A percentile compares a stretch with the other conserved stretches of the same genome.
These are phyloP conservation scores for Hericium rajendrae DNA, from an alignment of 768 basidiomycete genomes.

Conservation along the genomic window DNA sequence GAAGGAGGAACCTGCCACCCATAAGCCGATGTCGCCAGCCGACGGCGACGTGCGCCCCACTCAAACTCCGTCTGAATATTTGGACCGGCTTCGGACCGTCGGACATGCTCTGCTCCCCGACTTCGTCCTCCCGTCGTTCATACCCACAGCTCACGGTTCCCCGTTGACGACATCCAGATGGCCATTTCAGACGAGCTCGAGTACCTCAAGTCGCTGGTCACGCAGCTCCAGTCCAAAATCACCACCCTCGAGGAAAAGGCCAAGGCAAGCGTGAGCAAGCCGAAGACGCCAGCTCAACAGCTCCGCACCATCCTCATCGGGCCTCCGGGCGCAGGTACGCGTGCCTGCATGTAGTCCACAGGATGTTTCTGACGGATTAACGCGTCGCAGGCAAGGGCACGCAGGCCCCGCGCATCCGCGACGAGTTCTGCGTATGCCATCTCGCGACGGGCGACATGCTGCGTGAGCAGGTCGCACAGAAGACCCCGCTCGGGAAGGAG, in stretches of 20 bases:
- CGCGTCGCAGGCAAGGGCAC: conserved; percentile 82
- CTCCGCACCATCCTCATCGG: conserved; percentile 89
- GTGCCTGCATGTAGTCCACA: background rate
- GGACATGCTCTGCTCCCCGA: background rate
- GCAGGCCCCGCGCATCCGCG: conserved; percentile 88
- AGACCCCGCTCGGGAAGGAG: conserved; percentile 80
- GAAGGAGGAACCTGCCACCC: no score
- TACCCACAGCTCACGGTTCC: background rate
- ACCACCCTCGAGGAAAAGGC: conserved; percentile 64
- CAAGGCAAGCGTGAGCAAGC: conserved; percentile 29
- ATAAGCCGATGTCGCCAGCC: no score
- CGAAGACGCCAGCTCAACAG: conserved; percentile 62
- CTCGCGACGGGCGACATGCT: conserved; percentile 99
- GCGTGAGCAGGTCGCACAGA: conserved; percentile 80
- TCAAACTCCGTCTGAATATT: background rate
- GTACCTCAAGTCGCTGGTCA: conserved; percentile 88
- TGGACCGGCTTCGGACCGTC: background rate
- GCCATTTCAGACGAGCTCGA: conserved; percentile 72
- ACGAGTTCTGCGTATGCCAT: conserved; percentile 95
- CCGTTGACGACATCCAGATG: conserved; percentile 30
- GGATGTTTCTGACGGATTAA: background rate
- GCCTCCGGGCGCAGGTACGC: conserved; percentile 91
- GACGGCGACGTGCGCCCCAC: background rate
- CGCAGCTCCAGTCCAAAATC: conserved; percentile 90
- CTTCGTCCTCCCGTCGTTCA: background rate